phyloP scores from a whole-genome alignment of 2,329 filamentous ascomycete species.

The Endoconidiophora polonica region DNA sequence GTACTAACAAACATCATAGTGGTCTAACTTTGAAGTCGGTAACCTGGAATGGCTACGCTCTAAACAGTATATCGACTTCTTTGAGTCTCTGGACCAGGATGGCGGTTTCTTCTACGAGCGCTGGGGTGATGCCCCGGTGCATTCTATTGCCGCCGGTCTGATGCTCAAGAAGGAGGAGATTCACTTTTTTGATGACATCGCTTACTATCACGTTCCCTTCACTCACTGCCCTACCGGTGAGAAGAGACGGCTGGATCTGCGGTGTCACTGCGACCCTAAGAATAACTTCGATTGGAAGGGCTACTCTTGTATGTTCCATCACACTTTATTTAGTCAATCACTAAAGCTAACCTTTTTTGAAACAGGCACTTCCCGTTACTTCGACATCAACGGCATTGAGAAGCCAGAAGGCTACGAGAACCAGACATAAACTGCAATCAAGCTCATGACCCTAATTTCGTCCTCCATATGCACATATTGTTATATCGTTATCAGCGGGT shows the following conservation, averaged over 20 bases:
- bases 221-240: constrained; percentile 93
- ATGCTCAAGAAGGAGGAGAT: constrained; percentile 85
- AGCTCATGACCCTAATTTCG: too few relatives aligned
- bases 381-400: constrained; percentile 60
- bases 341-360: neutral
- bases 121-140: constrained; percentile 94
- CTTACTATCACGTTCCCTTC: constrained; percentile 94
- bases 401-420: constrained; percentile 79
- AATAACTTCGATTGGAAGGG: constrained; percentile 99
- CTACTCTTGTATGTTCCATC: constrained; percentile 64
- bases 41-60: constrained; percentile 88
- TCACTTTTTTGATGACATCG: constrained; percentile 98
- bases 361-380: constrained; percentile 57
- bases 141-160: constrained; percentile 85
- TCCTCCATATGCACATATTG: neutral
- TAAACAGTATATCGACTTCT: constrained; percentile 77
- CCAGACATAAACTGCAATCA: constrained; percentile 29
- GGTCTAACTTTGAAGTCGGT: constrained; percentile 98
- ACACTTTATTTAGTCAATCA: constrained; percentile 12
- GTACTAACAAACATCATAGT: constrained; percentile 37
- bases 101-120: constrained; percentile 98
- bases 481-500: neutral
- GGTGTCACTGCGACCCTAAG: constrained; percentile 85
- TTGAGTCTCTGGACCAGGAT: constrained; percentile 70
- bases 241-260: constrained; percentile 64